phyloP scores from a whole-genome alignment of 2,329 filamentous ascomycete genomes.

The Penicillium sp. region DNA sequence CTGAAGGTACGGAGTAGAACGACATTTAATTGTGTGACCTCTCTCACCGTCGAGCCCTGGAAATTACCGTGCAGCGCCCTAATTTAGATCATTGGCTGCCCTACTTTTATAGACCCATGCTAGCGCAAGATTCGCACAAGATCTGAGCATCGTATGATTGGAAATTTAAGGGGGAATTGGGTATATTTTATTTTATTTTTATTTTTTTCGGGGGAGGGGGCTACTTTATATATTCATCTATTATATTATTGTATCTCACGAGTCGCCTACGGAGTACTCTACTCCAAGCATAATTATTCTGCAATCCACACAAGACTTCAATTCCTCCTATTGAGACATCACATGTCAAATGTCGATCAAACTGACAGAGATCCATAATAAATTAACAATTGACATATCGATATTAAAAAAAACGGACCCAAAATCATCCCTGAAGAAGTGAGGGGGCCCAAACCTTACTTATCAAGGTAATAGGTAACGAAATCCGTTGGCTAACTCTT shows the following conservation, averaged over 20 bases:
- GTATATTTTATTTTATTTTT: no score
- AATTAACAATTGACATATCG: neutral
- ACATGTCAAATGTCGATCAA: conserved; percentile 3
- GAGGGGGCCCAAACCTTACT: neutral
- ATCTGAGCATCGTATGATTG: neutral
- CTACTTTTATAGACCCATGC: neutral
- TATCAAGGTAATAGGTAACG: neutral
- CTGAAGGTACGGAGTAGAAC: no score
- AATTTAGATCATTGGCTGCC: neutral
- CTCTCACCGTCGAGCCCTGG: neutral
- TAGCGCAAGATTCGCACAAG: neutral
- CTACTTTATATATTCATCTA: neutral
- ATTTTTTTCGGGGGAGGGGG: no score
- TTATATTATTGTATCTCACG: neutral
- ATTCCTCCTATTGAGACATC: neutral
- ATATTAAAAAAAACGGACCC: neutral
- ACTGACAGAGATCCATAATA: neutral
- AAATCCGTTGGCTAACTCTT: neutral
- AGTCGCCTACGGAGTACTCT: no score
- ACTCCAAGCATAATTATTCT: neutral
- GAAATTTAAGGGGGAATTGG: neutral
- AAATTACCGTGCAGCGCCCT: neutral
- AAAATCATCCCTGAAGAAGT: neutral
- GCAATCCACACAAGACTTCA: neutral
- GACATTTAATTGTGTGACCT: neutral